Percentiles rank a stretch among this genome's conserved stretches.
Conservation (phyloP, 2,329 filamentous ascomycete species). For the Ilyonectria destructans region DNA sequence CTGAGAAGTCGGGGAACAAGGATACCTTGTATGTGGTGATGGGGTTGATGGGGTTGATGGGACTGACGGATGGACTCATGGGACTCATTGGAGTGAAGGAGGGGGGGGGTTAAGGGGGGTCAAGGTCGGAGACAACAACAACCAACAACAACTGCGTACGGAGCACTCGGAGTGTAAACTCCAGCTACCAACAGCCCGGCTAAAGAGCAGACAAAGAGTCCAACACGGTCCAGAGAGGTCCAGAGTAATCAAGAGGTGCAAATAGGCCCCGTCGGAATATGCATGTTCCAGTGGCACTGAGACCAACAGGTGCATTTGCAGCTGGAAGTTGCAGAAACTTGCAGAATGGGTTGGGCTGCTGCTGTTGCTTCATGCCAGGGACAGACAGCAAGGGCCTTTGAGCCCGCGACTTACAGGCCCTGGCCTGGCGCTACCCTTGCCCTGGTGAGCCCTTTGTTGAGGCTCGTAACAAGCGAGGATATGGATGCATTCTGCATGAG, state of each 20-base stretch:
- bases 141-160: not conserved
- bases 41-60: not conserved
- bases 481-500: conserved; percentile 3
- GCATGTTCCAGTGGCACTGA: conserved; percentile 9
- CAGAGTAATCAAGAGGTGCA: too few relatives aligned
- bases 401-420: not conserved
- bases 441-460: conserved; percentile 11
- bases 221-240: not conserved
- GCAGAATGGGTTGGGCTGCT: conserved; percentile 7
- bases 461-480: conserved; percentile 6
- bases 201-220: too few relatives aligned
- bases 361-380: conserved; percentile 22
- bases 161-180: not conserved
- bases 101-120: not conserved
- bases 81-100: not conserved
- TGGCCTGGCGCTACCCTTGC: not conserved
- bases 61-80: not conserved
- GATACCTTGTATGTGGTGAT: conserved; percentile 17
- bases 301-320: conserved; percentile 9
- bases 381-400: conserved; percentile 7
- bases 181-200: not conserved
- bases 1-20: conserved; percentile 20
- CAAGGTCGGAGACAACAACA: not conserved
- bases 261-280: not conserved
- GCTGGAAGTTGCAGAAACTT: conserved; percentile 13